Evolutionary conservation across 129 eudicot species (phyloP).

Genomic region (Pulicaria dysenterica): DNA sequence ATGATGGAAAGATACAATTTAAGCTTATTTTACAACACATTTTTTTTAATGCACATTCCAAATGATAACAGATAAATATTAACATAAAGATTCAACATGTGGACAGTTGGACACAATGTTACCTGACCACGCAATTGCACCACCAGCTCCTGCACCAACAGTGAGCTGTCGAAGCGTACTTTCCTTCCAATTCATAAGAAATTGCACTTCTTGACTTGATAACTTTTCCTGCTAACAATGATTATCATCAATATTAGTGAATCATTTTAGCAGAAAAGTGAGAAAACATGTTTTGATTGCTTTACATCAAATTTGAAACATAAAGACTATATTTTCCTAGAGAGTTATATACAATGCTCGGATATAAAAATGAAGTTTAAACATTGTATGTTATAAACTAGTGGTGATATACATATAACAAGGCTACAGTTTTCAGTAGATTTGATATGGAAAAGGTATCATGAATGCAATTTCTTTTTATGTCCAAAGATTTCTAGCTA

Average conservation of each 20-base stretch:
- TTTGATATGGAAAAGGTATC: not conserved
- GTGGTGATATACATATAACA: not conserved
- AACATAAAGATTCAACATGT: not conserved
- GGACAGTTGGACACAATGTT: conserved; percentile 16
- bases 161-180: conserved; percentile 50
- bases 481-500: not conserved
- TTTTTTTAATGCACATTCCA: not conserved
- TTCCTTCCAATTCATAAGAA: conserved; percentile 51
- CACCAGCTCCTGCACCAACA: conserved; percentile 57
- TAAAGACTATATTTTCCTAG: not conserved
- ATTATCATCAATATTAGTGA: conserved; percentile 2
- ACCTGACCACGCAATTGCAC: conserved; percentile 66
- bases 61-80: not conserved
- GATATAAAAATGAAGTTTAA: not conserved
- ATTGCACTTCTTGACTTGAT: conserved; percentile 63
- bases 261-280: not conserved
- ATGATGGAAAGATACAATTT: not conserved
- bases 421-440: not conserved
- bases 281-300: not conserved
- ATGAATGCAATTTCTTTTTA: not conserved
- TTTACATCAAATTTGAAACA: conserved; percentile 1
- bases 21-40: not conserved
- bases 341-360: not conserved
- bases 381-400: conserved; percentile 6
- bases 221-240: conserved; percentile 45